Conservation (phyloP, 306 rosid species). For the Cucumis hystrix region DNA sequence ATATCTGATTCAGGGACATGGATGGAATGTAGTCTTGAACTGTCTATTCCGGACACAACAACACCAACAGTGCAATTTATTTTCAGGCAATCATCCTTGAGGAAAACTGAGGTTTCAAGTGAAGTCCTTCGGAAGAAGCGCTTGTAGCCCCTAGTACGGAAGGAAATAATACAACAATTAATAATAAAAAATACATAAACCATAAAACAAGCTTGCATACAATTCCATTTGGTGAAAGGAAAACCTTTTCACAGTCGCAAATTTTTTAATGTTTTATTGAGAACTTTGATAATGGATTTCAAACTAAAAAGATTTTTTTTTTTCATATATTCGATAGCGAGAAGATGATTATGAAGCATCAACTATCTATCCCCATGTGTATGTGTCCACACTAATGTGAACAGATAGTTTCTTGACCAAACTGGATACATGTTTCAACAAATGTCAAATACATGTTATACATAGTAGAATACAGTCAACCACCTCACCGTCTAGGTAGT, state of each 20-base stretch:
- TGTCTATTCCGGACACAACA: slow-evolving; percentile 78
- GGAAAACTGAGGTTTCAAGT: slow-evolving; percentile 69
- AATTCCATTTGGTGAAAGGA: neutral
- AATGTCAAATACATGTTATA: neutral
- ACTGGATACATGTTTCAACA: neutral
- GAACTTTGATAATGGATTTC: neutral
- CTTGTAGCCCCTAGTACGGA: slow-evolving; percentile 69
- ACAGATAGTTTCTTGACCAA: neutral
- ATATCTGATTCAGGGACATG: slow-evolving; percentile 86
- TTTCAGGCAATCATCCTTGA: slow-evolving; percentile 92
- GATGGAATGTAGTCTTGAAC: slow-evolving; percentile 64
- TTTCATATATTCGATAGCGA: neutral
- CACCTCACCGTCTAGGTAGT: neutral
- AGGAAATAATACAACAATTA: neutral
- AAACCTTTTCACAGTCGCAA: neutral
- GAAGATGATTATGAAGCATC: neutral
- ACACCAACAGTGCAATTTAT: slow-evolving; percentile 98
- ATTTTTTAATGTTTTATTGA: neutral
- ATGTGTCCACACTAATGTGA: neutral
- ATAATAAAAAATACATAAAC: neutral
- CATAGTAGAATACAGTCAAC: neutral
- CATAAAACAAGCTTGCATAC: neutral
- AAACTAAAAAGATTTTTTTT: neutral
- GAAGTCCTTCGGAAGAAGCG: slow-evolving; percentile 76
- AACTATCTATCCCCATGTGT: neutral